Evolutionary conservation across 495 filamentous ascomycete genomes (phyloP), one percentile per base, ranked within the genome.

Genomic region (Cercophora sp.): DNA sequence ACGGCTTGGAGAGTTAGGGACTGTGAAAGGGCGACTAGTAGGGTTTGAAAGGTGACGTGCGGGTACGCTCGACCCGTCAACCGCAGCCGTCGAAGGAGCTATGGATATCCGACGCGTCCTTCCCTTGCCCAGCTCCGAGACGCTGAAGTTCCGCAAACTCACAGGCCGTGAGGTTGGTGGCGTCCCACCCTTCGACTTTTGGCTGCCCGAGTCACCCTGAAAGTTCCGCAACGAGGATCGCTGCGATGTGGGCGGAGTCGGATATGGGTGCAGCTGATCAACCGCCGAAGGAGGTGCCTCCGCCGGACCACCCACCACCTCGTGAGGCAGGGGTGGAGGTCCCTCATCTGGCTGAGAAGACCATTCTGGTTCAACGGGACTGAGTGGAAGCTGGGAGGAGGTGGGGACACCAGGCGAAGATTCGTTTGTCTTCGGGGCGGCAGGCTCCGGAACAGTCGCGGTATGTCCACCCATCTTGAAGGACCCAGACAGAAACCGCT

Each of bases 31-130:
- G 65, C 68, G 71, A 55, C 76, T 77, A 61, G 77, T 80, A 41
- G 89, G 89, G 52, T 88, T 91, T 57, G 84, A 90, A 58, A 92
- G 78, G 66, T 91, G 82, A 48, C 78, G 75, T 64, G 86, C 85
- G 68, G 82, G 77, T 61, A 89, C 83, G 62, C 77, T 73, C 25
- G 75, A 79, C 58, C 80, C 80, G 54, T 82, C 80, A 56, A 86
- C 81, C 56, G 88, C 71, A 63, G 76, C 82, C 41, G 83, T 84
- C 51, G 87, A 72, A 49, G 88, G 83, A 41, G 79, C 78, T 53
- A 80, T 70, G 46, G 77, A 75, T 48, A 69, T 59, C 56, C 78
- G 73, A 44, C 78, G 75, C 55, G 68, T 55, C 51, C 63, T 74
- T 39, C 69, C 62, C 51, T 61, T 69, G 47, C 70, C 58, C 45